Conservation (phyloP, 192 early-diverging fungal species). For the Glomus cerebriforme region DNA sequence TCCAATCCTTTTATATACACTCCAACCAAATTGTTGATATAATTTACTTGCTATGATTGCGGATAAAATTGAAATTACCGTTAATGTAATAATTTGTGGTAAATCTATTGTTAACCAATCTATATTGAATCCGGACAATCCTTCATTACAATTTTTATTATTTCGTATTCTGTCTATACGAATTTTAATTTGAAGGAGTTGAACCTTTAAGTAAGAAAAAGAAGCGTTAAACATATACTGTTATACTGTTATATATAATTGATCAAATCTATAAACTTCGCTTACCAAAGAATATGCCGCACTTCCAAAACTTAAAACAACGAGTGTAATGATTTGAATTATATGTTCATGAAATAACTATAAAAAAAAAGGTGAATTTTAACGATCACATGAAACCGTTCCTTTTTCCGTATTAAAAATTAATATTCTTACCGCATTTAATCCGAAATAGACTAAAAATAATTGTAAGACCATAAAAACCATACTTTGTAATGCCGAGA, state of each 20-base stretch:
- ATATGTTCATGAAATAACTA: not conserved
- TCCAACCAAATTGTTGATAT: not conserved
- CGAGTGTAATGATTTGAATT: not conserved
- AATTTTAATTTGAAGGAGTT: not conserved
- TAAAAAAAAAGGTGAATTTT: not conserved
- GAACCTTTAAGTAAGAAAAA: not conserved
- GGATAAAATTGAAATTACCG: not conserved
- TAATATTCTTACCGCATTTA: not conserved
- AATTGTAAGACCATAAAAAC: not conserved
- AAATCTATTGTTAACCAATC: not conserved
- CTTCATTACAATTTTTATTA: not conserved
- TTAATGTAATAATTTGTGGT: not conserved
- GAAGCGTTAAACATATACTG: not conserved
- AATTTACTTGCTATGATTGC: not conserved
- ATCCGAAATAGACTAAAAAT: not conserved
- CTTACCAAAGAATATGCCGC: not conserved
- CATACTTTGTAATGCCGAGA: not conserved
- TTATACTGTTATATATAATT: no score
- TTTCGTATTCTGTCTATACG: not conserved
- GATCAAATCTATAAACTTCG: no score
- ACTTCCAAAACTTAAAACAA: not conserved
- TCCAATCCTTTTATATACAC: not conserved
- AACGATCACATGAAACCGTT: not conserved
- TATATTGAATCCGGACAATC: not conserved
- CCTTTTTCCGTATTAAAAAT: not conserved